Evolutionary conservation across 2,329 filamentous ascomycete genomes (phyloP), one percentile per base, ranked within the genome.

Genomic region (Pseudopyricularia javanii): DNA sequence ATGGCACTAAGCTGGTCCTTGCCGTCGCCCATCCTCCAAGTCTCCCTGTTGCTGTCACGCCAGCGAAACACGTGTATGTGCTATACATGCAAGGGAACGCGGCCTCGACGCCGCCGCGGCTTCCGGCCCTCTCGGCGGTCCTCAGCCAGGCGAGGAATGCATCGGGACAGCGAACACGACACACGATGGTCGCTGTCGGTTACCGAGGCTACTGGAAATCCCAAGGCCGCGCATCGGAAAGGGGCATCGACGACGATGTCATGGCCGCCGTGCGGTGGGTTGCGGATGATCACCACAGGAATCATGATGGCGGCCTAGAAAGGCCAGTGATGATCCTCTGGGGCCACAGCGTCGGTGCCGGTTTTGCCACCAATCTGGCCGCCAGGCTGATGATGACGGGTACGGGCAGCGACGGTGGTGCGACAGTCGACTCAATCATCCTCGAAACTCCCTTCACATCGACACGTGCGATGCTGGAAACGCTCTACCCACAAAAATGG

Each of bases 141-240:
- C 63, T 82, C 4, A 70, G 68, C 11, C 68, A 69, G 53, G 62
- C 79, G 47, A 67, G 66, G 60, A 67, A 71, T 43, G 61, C 61
- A 43, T 65, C 35, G 58, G 63, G 28, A 59, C 54, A 54, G 56
- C 54, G 20, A 51, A 62, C 37, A 57, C 37, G 32, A 11, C 74
- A 74, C 57, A 78, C 70, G 0, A 70, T 79, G 58, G 68, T 79
- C 8, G 78, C 77, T 54, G 64, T 82, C 32, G 80, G 77, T 57
- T 82, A 88, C 62, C 79, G 86, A 45, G 85, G 86, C 11, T 91
- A 85, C 63, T 91, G 87, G 88, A 88, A 75, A 11, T 91, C 86
- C 2, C 74, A 78, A 32, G 87, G 88, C 17, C 74, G 82, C 4
- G 79, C 86, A 7, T 84, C 81, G 3, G 85, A 91, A 62, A 68